phyloP scores from a whole-genome alignment of 73 alveolate species.

The Durusdinium trenchii region DNA sequence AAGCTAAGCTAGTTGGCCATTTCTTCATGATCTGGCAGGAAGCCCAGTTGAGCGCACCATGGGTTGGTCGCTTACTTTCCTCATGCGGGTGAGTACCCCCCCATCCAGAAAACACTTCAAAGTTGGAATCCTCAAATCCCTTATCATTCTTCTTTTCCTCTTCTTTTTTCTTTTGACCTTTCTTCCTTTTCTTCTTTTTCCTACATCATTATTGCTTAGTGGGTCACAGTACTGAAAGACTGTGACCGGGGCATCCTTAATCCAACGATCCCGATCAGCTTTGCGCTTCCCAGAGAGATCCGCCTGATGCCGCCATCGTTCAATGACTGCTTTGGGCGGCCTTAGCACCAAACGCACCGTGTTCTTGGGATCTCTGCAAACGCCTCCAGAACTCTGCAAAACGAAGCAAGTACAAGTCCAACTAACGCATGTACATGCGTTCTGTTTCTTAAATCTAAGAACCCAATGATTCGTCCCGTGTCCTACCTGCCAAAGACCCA shows the following conservation, averaged over 20 bases:
- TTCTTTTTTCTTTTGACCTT: no score
- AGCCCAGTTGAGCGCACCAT: no score
- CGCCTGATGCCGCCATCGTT: slow-evolving; percentile 83
- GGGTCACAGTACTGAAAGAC: background rate
- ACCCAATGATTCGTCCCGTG: background rate
- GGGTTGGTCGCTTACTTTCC: no score
- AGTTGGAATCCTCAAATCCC: no score
- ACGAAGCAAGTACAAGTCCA: background rate
- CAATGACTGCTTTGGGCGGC: slow-evolving; percentile 79
- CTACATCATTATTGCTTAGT: background rate
- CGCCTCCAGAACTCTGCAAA: background rate
- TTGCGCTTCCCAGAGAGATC: no score
- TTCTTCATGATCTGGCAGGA: no score
- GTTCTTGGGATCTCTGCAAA: background rate
- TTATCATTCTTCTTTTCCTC: no score
- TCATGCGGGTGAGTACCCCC: no score
- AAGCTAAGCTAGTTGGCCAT: no score
- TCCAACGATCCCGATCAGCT: background rate
- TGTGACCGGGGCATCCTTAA: background rate
- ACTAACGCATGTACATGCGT: background rate
- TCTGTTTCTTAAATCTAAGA: background rate
- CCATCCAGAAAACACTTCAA: no score
- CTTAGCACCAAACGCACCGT: background rate
- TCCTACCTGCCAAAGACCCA: background rate
- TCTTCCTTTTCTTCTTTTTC: no score